phyloP scores from a whole-genome alignment of 2,329 filamentous ascomycete species.

The Fusarium humuli region DNA sequence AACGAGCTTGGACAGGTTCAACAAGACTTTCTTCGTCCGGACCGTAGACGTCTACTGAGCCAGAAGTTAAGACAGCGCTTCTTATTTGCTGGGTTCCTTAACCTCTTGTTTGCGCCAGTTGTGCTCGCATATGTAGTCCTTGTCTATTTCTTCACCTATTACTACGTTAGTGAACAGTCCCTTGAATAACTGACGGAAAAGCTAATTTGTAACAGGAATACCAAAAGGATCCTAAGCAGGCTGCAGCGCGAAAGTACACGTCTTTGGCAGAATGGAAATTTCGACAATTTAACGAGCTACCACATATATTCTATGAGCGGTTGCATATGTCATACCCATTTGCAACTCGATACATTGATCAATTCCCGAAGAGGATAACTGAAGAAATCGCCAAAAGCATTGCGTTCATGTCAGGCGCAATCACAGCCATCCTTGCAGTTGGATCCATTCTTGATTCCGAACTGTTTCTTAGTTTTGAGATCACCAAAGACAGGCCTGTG shows the following conservation, averaged over 20 bases:
- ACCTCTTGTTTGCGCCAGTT: conserved; percentile 87
- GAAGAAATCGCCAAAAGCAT: conserved; percentile 87
- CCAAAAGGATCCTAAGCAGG: conserved; percentile 90
- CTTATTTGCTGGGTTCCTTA: conserved; percentile 84
- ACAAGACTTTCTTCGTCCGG: conserved; percentile 85
- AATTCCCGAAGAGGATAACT: conserved; percentile 95
- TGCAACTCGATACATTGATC: conserved; percentile 90
- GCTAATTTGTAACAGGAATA: conserved; percentile 73
- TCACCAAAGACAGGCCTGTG: conserved; percentile 87
- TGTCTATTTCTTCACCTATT: conserved; percentile 94
- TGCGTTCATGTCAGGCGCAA: conserved; percentile 86
- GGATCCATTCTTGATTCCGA: conserved; percentile 91
- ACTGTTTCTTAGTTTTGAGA: conserved; percentile 89
- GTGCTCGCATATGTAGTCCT: conserved; percentile 87
- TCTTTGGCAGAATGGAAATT: conserved; percentile 98
- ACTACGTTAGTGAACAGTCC: conserved; percentile 72
- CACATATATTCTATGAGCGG: conserved; percentile 89
- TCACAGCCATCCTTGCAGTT: conserved; percentile 86
- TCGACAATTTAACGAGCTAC: conserved; percentile 95
- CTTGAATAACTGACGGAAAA: too few species aligned
- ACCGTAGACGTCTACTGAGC: conserved; percentile 82
- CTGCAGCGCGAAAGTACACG: conserved; percentile 86
- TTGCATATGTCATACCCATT: conserved; percentile 96
- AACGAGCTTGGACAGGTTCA: conserved; percentile 89
- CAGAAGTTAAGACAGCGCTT: conserved; percentile 82